A percentile compares a stretch with the other conserved stretches of the same genome.
Conservation (phyloP, 176 grass and related monocot species). For the Carex scoparia region DNA sequence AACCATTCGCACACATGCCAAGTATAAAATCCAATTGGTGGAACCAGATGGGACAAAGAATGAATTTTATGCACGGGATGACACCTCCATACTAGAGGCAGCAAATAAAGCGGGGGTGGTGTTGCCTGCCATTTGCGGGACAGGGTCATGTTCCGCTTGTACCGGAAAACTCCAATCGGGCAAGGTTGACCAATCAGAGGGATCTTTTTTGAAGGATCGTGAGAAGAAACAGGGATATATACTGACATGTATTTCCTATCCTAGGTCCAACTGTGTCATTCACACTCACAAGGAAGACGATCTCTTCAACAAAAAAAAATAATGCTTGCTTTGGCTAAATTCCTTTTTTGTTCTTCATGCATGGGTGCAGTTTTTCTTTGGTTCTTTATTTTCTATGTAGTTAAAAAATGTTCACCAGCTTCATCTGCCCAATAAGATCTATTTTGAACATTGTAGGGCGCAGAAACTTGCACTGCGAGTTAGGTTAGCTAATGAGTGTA, state of each 20-base stretch:
- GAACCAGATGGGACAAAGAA: constrained; percentile 40
- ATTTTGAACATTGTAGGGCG: neutral
- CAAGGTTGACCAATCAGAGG: constrained; percentile 69
- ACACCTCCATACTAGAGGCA: constrained; percentile 61
- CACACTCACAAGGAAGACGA: constrained; percentile 76
- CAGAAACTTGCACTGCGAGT: too few species aligned
- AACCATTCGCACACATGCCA: constrained; percentile 22
- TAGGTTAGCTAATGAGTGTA: too few species aligned
- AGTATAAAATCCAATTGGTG: constrained; percentile 66
- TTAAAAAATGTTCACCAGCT: too few species aligned
- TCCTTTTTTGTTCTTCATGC: neutral
- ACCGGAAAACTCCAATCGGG: constrained; percentile 50
- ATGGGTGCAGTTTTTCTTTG: neutral
- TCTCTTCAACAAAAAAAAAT: constrained; percentile 31
- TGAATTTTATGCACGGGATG: constrained; percentile 61
- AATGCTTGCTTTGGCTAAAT: neutral
- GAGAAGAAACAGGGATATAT: constrained; percentile 50
- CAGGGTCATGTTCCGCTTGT: constrained; percentile 65
- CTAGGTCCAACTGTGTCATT: constrained; percentile 54
- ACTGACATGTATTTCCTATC: constrained; percentile 64
- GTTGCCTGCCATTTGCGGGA: constrained; percentile 64
- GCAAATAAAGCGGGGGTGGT: constrained; percentile 55
- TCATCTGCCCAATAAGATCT: neutral
- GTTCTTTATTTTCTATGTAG: too few species aligned
- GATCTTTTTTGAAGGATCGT: constrained; percentile 59